Percentiles rank a stretch among this genome's conserved stretches.
Conservation (phyloP, 306 rosid genomes). For the Ammopiptanthus mongolicus region DNA sequence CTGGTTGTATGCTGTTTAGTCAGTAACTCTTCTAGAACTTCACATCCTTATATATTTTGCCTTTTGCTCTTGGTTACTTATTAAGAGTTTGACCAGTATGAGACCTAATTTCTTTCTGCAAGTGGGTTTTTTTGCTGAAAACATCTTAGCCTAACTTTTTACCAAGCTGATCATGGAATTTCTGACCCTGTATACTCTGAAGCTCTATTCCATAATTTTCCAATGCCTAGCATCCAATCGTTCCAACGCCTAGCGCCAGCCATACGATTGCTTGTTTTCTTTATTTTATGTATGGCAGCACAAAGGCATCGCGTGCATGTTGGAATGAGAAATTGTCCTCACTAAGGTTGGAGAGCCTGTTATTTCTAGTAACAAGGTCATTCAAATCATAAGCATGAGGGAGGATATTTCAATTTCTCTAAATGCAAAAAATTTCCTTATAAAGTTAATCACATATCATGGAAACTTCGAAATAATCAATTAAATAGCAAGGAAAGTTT, state of each 20-base stretch:
- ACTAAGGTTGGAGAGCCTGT: neutral
- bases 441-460: neutral
- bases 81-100: slow-evolving; percentile 8
- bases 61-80: neutral
- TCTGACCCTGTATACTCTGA: neutral
- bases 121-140: neutral
- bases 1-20: neutral
- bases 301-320: neutral
- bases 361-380: neutral
- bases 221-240: neutral
- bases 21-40: slow-evolving; percentile 3
- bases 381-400: neutral
- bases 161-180: neutral
- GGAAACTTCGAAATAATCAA: neutral
- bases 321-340: neutral
- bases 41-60: neutral
- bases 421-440: neutral
- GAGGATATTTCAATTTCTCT: neutral
- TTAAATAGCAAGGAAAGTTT: too few species aligned
- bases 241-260: neutral
- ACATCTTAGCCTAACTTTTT: neutral
- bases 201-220: neutral
- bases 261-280: neutral
- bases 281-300: neutral
- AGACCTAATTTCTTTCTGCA: neutral